Evolutionary conservation across 805 yeast species (phyloP), one percentile per base, ranked within the genome.

Genomic region (Brettanomyces custersianus): DNA sequence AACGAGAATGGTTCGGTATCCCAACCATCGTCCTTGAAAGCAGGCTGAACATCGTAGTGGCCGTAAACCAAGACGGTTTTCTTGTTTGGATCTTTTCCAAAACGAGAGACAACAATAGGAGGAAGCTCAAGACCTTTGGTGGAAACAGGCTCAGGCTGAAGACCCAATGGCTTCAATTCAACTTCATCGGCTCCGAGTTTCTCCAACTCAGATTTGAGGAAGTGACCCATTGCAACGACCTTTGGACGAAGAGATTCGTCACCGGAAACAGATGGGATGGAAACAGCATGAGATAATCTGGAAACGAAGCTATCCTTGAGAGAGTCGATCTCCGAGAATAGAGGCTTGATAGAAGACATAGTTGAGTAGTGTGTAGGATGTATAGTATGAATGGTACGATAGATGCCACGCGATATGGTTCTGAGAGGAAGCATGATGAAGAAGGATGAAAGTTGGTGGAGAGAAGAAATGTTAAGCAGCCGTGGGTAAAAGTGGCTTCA

Each of bases 1-100:
- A 92, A 64, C 38, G 63, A 66, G 62, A 92, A 92, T 8, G 99
- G 99, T 43, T 88, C 95, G 29, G 92, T 74, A 51, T 70, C 66
- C 99, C 99, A 92, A 27, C 99, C 99, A 56, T 92, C 98, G 49
- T 82, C 94, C 40, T 65, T 47, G 21, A 72, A 63, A 13, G 99
- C 99, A 9, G 99, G 99, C 66, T 92, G 99, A 43, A 92, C 99
- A 52, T 92, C 99, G 62, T 90, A 90, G 59, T 92, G 99, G 33
- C 97, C 98, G 57, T 92, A 92, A 28, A 92, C 78, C 44, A 94
- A 70, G 30, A 92, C 81, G 21, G 87, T 92, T 63, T 86, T 88
- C 72, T 88, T 88, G 22, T 59, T 45, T 27, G 95, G 80, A 55
- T 87, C 94, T 20, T 57, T 55, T 38, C 99, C 99, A 49, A 72